Evolutionary conservation across 2,329 filamentous ascomycete genomes (phyloP).

Genomic region (Simplicillium aogashimaense): DNA sequence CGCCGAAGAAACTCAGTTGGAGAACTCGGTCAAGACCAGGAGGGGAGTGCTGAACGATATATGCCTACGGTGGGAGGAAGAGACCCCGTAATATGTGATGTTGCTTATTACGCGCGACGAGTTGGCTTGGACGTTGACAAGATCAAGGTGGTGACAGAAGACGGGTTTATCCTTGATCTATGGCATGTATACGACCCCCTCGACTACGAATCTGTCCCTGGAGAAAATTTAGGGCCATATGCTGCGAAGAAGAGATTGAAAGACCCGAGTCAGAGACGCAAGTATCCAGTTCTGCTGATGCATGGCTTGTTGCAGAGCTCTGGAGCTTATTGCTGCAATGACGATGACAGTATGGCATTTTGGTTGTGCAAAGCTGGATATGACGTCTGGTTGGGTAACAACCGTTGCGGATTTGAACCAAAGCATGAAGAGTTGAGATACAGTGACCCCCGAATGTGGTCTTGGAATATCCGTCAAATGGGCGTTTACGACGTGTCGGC

Average conservation of each 20-base stretch:
- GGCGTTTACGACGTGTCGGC: conserved; percentile 81
- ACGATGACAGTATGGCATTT: conserved; percentile 83
- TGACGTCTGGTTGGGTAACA: conserved; percentile 94
- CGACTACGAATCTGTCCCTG: conserved; percentile 48
- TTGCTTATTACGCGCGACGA: conserved; percentile 75
- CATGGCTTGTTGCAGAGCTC: conserved; percentile 83
- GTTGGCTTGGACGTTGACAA: conserved; percentile 81
- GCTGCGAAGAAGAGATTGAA: conserved; percentile 32
- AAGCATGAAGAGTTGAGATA: conserved; percentile 62
- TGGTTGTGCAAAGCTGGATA: conserved; percentile 87
- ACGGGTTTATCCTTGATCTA: conserved; percentile 81
- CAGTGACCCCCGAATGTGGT: conserved; percentile 85
- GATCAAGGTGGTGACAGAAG: conserved; percentile 81
- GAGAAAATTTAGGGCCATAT: conserved; percentile 41
- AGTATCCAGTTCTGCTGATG: conserved; percentile 78
- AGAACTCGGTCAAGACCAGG: conserved; percentile 27
- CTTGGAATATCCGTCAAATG: conserved; percentile 94
- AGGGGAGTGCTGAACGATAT: conserved; percentile 44
- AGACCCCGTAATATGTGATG: conserved; percentile 69
- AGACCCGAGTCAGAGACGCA: conserved; percentile 35
- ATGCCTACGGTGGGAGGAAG: conserved; percentile 69
- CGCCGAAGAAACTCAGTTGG: conserved; percentile 16
- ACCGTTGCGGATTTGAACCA: conserved; percentile 76
- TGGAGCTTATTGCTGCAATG: conserved; percentile 82
- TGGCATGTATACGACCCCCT: conserved; percentile 85